Evolutionary conservation across 305 asterid genomes (phyloP), one percentile per base, ranked within the genome.

Genomic region (Rubia balearica): DNA sequence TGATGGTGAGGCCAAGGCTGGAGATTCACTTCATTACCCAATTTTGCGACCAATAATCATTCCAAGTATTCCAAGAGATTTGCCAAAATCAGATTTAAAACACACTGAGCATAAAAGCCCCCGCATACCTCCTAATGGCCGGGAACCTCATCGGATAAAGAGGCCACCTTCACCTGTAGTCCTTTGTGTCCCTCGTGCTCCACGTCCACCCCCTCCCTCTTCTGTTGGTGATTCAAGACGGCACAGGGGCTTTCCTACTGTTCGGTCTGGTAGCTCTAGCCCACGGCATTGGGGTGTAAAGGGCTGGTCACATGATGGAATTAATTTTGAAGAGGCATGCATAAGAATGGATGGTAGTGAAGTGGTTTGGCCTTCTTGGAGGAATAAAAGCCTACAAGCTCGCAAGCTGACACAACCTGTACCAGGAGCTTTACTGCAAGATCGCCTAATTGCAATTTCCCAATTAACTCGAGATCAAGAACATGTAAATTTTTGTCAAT

Each of bases 151-250:
- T 83, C 90, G 92, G 76, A 83, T 90, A 49, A 94, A 94, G 84
- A 87, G 99, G 80, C 99, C 98, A 24, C 99, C 99, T 46, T 94
- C 99, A 74, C 99, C 99, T 49, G 97, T 94, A 51, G 97, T 94
- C 79, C 95, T 94, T 33, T 94, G 99, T 80, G 99, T 91, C 74
- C 98, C 99, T 76, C 90, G 85, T 79, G 98, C 98, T 73, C 99
- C 98, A 66, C 91, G 85, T 67, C 96, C 96, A 33, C 99, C 99
- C 68, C 98, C 98, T 70, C 97, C 99, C 64, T 88, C 99, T 70
- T 93, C 96, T 68, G 95, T 86, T 82, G 86, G 91, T 57, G 97
- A 88, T 83, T 86, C 96, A 71, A 89, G 97, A 81, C 87, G 85
- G 75, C 96, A 91, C 68, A 84, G 96, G 82, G 97, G 97, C 70